phyloP scores from a whole-genome alignment of 192 early-diverging fungal genomes.

The Coemansia sp. region DNA sequence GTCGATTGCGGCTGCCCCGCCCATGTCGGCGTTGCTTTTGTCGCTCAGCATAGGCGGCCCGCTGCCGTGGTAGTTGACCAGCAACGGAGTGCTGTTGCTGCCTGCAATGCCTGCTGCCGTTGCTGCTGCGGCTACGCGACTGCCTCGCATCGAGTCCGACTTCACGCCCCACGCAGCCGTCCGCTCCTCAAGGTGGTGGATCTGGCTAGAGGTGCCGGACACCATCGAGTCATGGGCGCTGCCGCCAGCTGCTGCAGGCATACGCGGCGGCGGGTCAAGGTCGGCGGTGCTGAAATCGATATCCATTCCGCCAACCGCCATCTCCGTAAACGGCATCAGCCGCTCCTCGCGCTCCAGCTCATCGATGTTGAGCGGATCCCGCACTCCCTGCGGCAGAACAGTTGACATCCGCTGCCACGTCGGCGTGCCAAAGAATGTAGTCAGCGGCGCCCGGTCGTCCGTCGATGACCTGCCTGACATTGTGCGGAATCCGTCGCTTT shows the following conservation, averaged over 20 bases:
- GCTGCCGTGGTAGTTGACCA: too few relatives aligned
- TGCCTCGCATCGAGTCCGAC: neutral
- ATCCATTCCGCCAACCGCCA: constrained; percentile 41
- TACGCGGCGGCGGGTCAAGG: neutral
- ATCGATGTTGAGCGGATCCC: constrained; percentile 53
- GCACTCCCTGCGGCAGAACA: constrained; percentile 42
- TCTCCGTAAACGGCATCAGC: constrained; percentile 48
- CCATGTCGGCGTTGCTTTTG: neutral
- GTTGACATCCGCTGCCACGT: constrained; percentile 51
- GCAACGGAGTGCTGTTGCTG: too few relatives aligned
- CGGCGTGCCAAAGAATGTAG: constrained; percentile 40
- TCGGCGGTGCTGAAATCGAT: neutral
- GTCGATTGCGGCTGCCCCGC: neutral
- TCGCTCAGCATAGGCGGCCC: constrained; percentile 3
- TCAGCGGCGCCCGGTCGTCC: constrained; percentile 43
- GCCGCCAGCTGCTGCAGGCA: neutral
- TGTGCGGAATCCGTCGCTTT: constrained; percentile 35
- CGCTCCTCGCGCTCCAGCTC: constrained; percentile 56
- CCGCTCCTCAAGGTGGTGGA: neutral
- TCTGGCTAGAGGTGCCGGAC: neutral
- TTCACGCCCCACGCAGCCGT: constrained; percentile 5
- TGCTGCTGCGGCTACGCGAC: constrained; percentile 2
- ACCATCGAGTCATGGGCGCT: constrained; percentile 3
- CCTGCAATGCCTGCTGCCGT: neutral
- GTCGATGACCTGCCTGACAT: constrained; percentile 39